Evolutionary conservation across 768 basidiomycete genomes (phyloP), one percentile per base, ranked within the genome.

Genomic region (Boletus sp.): DNA sequence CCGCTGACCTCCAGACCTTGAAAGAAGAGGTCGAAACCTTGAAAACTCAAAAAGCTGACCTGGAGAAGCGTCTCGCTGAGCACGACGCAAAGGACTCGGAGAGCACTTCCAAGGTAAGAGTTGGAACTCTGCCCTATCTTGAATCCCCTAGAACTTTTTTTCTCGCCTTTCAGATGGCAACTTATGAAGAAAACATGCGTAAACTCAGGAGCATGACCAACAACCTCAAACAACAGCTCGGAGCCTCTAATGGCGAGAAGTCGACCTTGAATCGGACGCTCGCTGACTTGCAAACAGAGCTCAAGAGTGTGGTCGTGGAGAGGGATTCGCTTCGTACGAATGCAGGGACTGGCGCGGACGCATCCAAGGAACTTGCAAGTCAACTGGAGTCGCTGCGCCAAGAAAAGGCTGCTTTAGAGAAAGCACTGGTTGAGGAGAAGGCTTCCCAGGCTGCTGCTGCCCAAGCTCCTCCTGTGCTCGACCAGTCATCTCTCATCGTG

Each of bases 1-100:
- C 92, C 17, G 83, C 87, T 3, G 92, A 94, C 63, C 75, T 93
- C 35, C 88, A 92, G 63, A 77, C 80, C 7, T 77, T 94, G 50
- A 89, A 85, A 69, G 87, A 88, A 23, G 85, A 92, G 64, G 79
- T 88, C 9, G 79, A 81, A 50, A 68, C 60, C 15, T 57, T 88
- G 50, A 82, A 83, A 59, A 51, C 71, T 1, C 68, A 80, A 59
- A 75, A 74, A 29, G 67, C 71, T 7, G 74, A 75, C 15, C 41
- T 58, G 30, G 67, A 73, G 48, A 72, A 70, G 29, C 57, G 62
- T 14, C 50, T 64, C 17, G 58, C 62, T 14, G 69, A 70, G 25
- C 67, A 67, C 4, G 70, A 71, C 37, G 69, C 72, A 7, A 67
- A 69, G 49, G 56, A 60, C 40, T 70, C 49, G 53, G 67, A 56